Conservation (phyloP, 495 filamentous ascomycete genomes). For the Bryoglossum gracile region DNA sequence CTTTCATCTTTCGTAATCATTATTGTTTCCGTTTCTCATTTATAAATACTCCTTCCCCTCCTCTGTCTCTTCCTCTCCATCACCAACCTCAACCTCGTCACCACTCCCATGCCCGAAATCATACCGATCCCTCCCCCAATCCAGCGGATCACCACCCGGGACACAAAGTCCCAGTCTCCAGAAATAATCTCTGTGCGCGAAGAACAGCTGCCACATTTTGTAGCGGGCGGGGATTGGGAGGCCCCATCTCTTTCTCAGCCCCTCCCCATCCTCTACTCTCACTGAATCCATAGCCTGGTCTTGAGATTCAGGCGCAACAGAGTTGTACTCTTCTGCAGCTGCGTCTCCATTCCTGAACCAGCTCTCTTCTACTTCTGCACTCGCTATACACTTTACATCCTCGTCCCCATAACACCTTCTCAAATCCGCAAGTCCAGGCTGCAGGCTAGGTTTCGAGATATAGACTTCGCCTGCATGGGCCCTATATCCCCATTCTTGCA, state of each 20-base stretch:
- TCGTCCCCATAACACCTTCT: constrained; percentile 59
- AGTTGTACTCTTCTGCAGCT: constrained; percentile 6
- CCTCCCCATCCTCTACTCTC: constrained; percentile 19
- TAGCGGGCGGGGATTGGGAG: constrained; percentile 51
- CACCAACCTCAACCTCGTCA: too few relatives aligned
- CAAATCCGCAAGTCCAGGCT: constrained; percentile 62
- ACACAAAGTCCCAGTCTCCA: constrained; percentile 87
- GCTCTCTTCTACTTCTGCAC: constrained; percentile 8
- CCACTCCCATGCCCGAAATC: constrained; percentile 7
- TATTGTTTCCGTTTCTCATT: too few relatives aligned
- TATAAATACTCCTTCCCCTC: not conserved
- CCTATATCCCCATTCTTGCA: constrained; percentile 78
- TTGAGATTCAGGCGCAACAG: not conserved
- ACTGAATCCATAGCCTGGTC: too few relatives aligned
- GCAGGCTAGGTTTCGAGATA: constrained; percentile 62
- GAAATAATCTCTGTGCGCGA: constrained; percentile 94
- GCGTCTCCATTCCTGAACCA: constrained; percentile 10
- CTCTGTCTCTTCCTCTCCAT: not conserved
- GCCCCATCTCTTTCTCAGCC: constrained; percentile 26
- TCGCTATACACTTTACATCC: constrained; percentile 53
- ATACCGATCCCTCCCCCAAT: constrained; percentile 48
- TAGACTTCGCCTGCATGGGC: constrained; percentile 83
- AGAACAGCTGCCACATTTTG: constrained; percentile 85
- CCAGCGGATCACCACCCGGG: constrained; percentile 68
- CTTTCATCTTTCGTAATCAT: not conserved